phyloP scores from a whole-genome alignment of 352 stramenopile genomes.

The Globisporangium okanoganense region DNA sequence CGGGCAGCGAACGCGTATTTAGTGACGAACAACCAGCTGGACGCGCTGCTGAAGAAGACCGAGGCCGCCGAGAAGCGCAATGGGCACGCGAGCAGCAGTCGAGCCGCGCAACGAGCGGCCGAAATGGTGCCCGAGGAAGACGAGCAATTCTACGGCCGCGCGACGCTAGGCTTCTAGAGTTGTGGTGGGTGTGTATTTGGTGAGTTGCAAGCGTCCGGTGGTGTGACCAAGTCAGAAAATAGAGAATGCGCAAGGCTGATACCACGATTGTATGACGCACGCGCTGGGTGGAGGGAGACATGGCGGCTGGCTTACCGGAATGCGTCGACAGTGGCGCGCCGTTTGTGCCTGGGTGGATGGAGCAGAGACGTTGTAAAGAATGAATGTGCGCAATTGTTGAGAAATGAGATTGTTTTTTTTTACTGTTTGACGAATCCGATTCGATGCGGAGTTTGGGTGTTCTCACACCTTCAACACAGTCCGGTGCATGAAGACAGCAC shows the following conservation, averaged over 20 bases:
- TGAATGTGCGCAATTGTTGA: not conserved
- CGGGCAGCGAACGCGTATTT: constrained; percentile 64
- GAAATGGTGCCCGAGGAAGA: constrained; percentile 53
- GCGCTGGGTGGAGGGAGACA: not conserved
- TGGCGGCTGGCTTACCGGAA: not conserved
- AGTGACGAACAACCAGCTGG: constrained; percentile 39
- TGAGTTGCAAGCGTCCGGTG: not conserved
- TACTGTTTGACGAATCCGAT: constrained; percentile 2
- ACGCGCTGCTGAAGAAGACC: constrained; percentile 25
- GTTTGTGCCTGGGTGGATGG: not conserved
- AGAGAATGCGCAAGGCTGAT: constrained; percentile 6
- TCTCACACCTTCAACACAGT: not conserved
- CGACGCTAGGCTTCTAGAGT: constrained; percentile 79
- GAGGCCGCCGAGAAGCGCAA: constrained; percentile 23
- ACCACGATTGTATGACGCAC: not conserved
- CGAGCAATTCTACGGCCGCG: constrained; percentile 79
- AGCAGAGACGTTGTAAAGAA: constrained; percentile 1
- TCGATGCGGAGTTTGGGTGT: not conserved
- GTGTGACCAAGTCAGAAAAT: not conserved
- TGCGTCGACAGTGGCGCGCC: not conserved
- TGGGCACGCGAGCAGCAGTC: not conserved
- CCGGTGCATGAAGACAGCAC: not conserved
- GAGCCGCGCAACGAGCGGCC: constrained; percentile 21
- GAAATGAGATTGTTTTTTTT: not conserved
- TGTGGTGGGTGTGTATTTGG: not conserved